Percentiles rank a stretch among this genome's conserved stretches.
Conservation (phyloP, 164 flowering plant species). For the Dillenia turbinata region DNA sequence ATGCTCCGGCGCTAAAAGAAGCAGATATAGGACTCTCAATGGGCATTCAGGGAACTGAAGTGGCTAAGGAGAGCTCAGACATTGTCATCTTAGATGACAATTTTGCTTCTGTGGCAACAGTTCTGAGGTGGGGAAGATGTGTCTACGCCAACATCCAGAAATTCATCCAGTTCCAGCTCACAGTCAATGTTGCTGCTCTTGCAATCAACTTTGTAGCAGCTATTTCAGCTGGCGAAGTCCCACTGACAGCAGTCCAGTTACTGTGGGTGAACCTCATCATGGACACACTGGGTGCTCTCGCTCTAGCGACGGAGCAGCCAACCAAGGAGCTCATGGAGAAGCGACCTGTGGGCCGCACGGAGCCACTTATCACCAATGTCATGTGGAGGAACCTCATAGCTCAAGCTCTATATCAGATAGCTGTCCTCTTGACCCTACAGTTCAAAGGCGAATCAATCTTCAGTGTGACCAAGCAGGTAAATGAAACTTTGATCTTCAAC, state of each 20-base stretch:
- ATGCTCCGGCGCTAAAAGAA: conserved; percentile 53
- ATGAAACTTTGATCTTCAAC: conserved; percentile 50
- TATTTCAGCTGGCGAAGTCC: conserved; percentile 50
- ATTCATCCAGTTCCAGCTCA: conserved; percentile 72
- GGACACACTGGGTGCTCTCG: conserved; percentile 67
- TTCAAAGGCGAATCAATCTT: conserved; percentile 44
- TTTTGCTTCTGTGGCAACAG: conserved; percentile 47
- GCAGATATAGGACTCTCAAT: conserved; percentile 64
- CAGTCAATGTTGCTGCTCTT: conserved; percentile 58
- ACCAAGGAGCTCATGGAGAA: conserved; percentile 52
- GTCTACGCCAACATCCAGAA: conserved; percentile 68
- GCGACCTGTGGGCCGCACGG: conserved; percentile 46
- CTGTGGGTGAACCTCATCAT: conserved; percentile 77
- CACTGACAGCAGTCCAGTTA: conserved; percentile 55
- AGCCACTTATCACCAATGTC: conserved; percentile 50
- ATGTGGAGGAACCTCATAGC: conserved; percentile 70
- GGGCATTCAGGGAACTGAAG: conserved; percentile 73
- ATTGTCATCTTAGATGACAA: conserved; percentile 62
- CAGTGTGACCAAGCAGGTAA: conserved; percentile 26
- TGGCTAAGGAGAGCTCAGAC: conserved; percentile 71
- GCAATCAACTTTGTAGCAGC: conserved; percentile 61
- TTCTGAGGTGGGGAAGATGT: conserved; percentile 55
- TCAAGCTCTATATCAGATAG: conserved; percentile 52
- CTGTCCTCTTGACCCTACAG: conserved; percentile 34
- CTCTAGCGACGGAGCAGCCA: conserved; percentile 58